Conservation (phyloP, 164 flowering plant species). For the Nelumbo lutea region DNA sequence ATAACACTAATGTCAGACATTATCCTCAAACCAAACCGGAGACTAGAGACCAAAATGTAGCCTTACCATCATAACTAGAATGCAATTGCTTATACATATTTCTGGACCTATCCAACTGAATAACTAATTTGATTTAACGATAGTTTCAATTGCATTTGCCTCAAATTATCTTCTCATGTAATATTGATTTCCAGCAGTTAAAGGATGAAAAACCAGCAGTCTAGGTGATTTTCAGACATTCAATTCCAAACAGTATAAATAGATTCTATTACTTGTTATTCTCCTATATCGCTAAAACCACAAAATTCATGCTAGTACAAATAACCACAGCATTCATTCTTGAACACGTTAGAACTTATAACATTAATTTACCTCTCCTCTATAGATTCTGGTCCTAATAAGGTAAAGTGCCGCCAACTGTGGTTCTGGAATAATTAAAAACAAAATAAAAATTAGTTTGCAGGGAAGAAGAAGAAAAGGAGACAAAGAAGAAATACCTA, state of each 20-base stretch:
- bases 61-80: not conserved
- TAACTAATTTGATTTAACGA: not conserved
- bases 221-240: no score
- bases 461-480: no score
- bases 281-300: no score
- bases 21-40: not conserved
- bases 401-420: conserved; percentile 16
- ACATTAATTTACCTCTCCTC: conserved; percentile 8
- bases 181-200: not conserved
- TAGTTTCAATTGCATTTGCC: not conserved
- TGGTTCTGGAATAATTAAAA: no score
- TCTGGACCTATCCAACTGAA: no score
- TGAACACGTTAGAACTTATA: no score
- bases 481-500: no score
- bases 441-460: no score
- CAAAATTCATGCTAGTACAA: no score
- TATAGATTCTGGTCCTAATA: conserved; percentile 18
- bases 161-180: not conserved
- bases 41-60: not conserved
- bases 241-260: no score
- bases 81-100: not conserved
- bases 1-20: not conserved
- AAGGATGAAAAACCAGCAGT: not conserved
- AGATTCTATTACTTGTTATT: no score
- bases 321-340: no score